Evolutionary conservation across 2,329 filamentous ascomycete genomes (phyloP).

Genomic region (Septoria linicola): DNA sequence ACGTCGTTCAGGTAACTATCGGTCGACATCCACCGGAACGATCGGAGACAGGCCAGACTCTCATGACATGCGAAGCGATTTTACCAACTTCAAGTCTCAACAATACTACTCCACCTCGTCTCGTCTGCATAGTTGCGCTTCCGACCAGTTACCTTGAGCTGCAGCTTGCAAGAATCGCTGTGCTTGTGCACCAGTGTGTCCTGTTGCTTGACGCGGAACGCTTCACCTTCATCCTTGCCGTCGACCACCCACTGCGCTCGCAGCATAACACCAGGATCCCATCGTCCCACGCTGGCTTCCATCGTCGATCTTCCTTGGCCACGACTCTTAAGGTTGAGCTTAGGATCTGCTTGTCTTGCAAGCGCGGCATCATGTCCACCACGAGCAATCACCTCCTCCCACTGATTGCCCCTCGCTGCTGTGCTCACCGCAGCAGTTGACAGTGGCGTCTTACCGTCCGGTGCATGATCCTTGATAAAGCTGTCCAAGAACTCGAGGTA

Average conservation of each 20-base stretch:
- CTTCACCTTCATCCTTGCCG: slow-evolving; percentile 20
- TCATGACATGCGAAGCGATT: no score
- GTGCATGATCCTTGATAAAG: slow-evolving; percentile 38
- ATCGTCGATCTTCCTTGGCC: slow-evolving; percentile 1
- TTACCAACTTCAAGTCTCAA: no score
- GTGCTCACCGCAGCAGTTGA: slow-evolving; percentile 24
- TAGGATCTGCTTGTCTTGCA: slow-evolving; percentile 35
- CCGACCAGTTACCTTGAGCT: slow-evolving; percentile 5
- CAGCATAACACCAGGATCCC: slow-evolving; percentile 41
- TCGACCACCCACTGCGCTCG: slow-evolving; percentile 39
- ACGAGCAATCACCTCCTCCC: slow-evolving; percentile 36
- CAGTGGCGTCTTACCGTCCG: slow-evolving; percentile 36
- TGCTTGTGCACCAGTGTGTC: neutral
- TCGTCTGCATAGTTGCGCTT: slow-evolving; percentile 9
- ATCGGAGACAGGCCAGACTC: no score
- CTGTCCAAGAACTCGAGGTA: slow-evolving; percentile 38
- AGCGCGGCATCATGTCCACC: slow-evolving; percentile 40
- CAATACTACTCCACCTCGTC: slow-evolving; percentile 4
- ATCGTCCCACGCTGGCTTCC: slow-evolving; percentile 34
- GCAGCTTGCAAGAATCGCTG: neutral
- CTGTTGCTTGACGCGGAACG: neutral
- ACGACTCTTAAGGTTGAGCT: slow-evolving; percentile 3
- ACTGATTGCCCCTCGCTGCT: slow-evolving; percentile 36
- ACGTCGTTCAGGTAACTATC: no score
- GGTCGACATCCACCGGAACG: no score